A percentile compares a stretch with the other conserved stretches of the same genome.
These are phyloP conservation scores for Arabis alpina DNA, from an alignment of 345 rosid species.

Conservation along the genomic window DNA sequence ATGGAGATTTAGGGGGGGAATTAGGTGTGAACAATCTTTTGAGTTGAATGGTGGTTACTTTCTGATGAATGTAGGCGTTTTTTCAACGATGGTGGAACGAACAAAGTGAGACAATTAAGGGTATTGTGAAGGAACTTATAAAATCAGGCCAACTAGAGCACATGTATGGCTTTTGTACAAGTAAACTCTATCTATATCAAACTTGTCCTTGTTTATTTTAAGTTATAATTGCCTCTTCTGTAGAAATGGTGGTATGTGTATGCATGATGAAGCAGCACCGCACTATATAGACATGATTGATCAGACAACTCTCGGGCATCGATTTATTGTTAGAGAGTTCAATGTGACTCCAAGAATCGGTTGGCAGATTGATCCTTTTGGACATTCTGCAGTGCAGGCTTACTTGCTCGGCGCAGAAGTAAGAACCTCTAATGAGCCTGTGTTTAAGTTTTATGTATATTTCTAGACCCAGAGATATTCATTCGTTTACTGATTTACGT, in stretches of 20 bases:
- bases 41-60: conserved; percentile 22
- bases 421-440: conserved; percentile 24
- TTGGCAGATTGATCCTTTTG: conserved; percentile 99
- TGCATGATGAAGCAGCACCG: conserved; percentile 96
- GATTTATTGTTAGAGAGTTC: conserved; percentile 74
- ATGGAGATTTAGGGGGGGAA: neutral
- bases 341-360: conserved; percentile 93
- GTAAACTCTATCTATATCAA: neutral
- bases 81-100: conserved; percentile 97
- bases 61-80: conserved; percentile 70
- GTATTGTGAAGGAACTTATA: conserved; percentile 61
- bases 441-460: neutral
- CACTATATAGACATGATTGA: conserved; percentile 99
- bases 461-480: conserved; percentile 15
- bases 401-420: conserved; percentile 95
- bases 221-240: conserved; percentile 21
- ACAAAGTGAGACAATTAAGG: conserved; percentile 70
- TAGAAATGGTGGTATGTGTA: conserved; percentile 99
- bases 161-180: conserved; percentile 53
- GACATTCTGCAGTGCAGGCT: conserved; percentile 98
- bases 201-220: conserved; percentile 11
- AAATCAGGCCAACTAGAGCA: conserved; percentile 87
- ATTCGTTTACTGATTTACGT: conserved; percentile 37
- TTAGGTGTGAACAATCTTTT: neutral
- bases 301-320: conserved; percentile 95